Evolutionary conservation across 192 early-diverging fungal genomes (phyloP), one percentile per base, ranked within the genome.

Genomic region (Backusella parvicylindrica): DNA sequence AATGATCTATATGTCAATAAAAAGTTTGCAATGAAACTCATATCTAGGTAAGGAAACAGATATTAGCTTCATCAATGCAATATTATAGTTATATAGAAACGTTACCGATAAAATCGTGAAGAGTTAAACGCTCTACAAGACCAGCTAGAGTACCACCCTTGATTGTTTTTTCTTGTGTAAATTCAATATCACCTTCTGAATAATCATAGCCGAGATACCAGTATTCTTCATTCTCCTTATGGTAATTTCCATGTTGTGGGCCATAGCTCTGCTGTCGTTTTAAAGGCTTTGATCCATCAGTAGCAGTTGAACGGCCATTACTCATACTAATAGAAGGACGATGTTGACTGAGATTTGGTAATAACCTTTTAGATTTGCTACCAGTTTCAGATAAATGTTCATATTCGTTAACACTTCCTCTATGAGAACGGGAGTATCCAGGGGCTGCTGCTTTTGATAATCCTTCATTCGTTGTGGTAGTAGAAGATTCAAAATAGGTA

Each of bases 1-100:
- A 98, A 98, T 16, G 96, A 95, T 37, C 95, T 93, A 86, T 97
- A 99, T 3, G 98, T 98, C 64, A 99, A 85, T 69, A 99, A 77
- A 81, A 99, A 98, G 0, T 94, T 94, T 35, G 89, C 87, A 36
- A 91, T 91, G 82, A 94, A 98, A 80, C 89, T 91, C 65, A 88
- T 80, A 68, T 99, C 96, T 82, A 63, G 23, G 11, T 11, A 13
- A 23, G 2, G 18, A 26, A 23, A 26, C 7, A 26, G 3, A 5
- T 13, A 26, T 12, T 56, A 56, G 11, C 9, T 0, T 56, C 23
- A 26, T 26, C 53, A 38, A 11, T 38, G 11, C 2, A 23, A 7
- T 43, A 12, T 56, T 2, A 26, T 26, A 56, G 23, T 56, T 6
- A 4, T n/a, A 21, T n/a, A 53, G 26, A 26, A 26, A 9, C 13